phyloP scores from a whole-genome alignment of 805 yeast species.

The Wickerhamiella galacta region DNA sequence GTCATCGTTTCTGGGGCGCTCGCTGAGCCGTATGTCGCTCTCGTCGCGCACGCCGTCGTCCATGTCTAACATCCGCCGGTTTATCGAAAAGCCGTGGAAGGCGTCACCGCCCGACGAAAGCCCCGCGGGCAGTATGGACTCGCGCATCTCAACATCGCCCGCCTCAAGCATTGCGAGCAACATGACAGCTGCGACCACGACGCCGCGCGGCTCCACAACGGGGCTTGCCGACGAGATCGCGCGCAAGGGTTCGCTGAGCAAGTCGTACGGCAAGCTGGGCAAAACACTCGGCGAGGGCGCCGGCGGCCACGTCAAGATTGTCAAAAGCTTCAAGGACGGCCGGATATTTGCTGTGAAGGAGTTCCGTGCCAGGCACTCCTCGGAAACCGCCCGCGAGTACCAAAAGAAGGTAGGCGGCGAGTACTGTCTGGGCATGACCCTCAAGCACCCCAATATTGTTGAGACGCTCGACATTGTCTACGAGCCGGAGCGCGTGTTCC shows the following conservation, averaged over 20 bases:
- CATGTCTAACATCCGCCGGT: slow-evolving; percentile 28
- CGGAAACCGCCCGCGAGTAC: slow-evolving; percentile 53
- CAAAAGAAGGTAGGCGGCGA: slow-evolving; percentile 67
- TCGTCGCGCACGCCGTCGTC: slow-evolving; percentile 14
- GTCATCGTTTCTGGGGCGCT: slow-evolving; percentile 5
- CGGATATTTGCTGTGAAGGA: slow-evolving; percentile 83
- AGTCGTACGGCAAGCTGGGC: slow-evolving; percentile 66
- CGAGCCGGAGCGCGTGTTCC: slow-evolving; percentile 49
- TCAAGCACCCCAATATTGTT: slow-evolving; percentile 65
- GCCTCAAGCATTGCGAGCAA: neutral
- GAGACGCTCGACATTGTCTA: slow-evolving; percentile 65
- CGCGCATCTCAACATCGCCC: neutral
- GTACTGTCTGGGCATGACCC: slow-evolving; percentile 60
- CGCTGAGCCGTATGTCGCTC: slow-evolving; percentile 11
- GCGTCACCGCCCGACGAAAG: slow-evolving; percentile 17
- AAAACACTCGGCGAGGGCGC: slow-evolving; percentile 89
- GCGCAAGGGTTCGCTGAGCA: slow-evolving; percentile 24
- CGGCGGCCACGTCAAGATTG: slow-evolving; percentile 75
- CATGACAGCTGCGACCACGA: neutral
- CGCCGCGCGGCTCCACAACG: slow-evolving; percentile 25
- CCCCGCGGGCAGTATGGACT: slow-evolving; percentile 10
- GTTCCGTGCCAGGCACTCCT: slow-evolving; percentile 47
- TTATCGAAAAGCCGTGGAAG: slow-evolving; percentile 29
- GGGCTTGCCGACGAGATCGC: slow-evolving; percentile 5
- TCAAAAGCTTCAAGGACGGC: slow-evolving; percentile 47